Conservation (phyloP, 768 basidiomycete species). For the Psilocybe cubensis region DNA sequence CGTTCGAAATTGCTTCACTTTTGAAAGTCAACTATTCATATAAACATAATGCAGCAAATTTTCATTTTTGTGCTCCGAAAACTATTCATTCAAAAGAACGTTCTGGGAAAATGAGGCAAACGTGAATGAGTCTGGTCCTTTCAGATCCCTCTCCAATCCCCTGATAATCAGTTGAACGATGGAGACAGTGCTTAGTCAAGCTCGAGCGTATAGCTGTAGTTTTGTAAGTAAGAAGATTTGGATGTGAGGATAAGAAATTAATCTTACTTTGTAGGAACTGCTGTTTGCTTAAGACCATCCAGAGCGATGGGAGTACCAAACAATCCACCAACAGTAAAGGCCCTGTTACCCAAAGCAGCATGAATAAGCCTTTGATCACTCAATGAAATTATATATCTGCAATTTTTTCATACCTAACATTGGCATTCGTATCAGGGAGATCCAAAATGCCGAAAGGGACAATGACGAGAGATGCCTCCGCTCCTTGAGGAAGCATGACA, state of each 20-base stretch:
- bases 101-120: too few relatives aligned
- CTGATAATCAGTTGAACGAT: background rate
- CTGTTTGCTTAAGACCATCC: slow-evolving; percentile 4
- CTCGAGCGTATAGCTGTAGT: slow-evolving; percentile 2
- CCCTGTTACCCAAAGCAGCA: background rate
- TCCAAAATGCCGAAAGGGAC: slow-evolving; percentile 59
- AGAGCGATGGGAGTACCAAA: slow-evolving; percentile 1
- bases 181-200: background rate
- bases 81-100: too few relatives aligned
- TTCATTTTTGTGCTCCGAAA: too few relatives aligned
- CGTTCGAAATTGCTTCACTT: too few relatives aligned
- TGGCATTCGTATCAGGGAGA: slow-evolving; percentile 41
- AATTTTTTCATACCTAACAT: slow-evolving; percentile 34
- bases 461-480: slow-evolving; percentile 50
- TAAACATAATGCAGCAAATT: too few relatives aligned
- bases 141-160: too few relatives aligned
- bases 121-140: too few relatives aligned
- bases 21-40: too few relatives aligned
- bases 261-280: slow-evolving; percentile 3
- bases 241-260: background rate
- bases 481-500: slow-evolving; percentile 59
- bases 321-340: background rate
- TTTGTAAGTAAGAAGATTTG: too few relatives aligned
- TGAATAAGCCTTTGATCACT: background rate
- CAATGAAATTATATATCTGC: background rate